A percentile compares a stretch with the other conserved stretches of the same genome.
Evolutionary conservation across 163 green algal genomes (phyloP).

Genomic region (Scenedesmus sp.): DNA sequence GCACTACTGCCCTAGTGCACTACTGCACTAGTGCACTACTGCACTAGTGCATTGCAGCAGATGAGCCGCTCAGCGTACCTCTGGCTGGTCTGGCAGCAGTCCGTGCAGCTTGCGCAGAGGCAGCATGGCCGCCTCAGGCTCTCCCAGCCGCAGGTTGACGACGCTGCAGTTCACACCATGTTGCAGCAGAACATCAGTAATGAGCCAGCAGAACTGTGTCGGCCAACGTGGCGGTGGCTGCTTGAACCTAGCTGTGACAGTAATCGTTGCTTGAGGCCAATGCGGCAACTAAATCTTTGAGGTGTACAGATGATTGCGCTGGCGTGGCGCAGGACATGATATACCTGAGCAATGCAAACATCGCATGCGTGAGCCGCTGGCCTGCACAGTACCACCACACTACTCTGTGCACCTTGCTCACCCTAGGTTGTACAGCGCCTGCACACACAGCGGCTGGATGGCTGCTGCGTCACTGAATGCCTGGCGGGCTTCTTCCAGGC

Average conservation of each 20-base stretch:
- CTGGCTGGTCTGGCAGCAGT: constrained; percentile 79
- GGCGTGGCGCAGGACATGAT: no score
- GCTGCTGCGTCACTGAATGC: constrained; percentile 82
- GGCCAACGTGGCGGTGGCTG: background rate
- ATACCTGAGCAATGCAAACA: background rate
- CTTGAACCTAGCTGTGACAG: no score
- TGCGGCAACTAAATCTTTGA: no score
- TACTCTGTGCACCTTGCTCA: background rate
- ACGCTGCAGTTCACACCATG: constrained; percentile 41
- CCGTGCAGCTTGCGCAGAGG: constrained; percentile 82
- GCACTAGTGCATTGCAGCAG: no score
- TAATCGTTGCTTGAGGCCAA: no score
- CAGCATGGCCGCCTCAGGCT: constrained; percentile 69
- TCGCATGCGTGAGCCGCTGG: background rate
- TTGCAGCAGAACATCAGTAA: background rate
- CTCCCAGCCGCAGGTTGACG: constrained; percentile 59
- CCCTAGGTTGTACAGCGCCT: constrained; percentile 92
- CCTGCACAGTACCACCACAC: background rate
- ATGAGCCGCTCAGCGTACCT: constrained; percentile 56
- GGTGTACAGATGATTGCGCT: background rate
- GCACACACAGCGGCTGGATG: constrained; percentile 85
- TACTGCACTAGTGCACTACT: no score
- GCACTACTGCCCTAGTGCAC: no score
- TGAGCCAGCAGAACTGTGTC: background rate
- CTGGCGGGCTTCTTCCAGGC: constrained; percentile 66